Base-by-base conservation (phyloP, 2,329 filamentous ascomycete species). In the Piedraia hortae region DNA sequence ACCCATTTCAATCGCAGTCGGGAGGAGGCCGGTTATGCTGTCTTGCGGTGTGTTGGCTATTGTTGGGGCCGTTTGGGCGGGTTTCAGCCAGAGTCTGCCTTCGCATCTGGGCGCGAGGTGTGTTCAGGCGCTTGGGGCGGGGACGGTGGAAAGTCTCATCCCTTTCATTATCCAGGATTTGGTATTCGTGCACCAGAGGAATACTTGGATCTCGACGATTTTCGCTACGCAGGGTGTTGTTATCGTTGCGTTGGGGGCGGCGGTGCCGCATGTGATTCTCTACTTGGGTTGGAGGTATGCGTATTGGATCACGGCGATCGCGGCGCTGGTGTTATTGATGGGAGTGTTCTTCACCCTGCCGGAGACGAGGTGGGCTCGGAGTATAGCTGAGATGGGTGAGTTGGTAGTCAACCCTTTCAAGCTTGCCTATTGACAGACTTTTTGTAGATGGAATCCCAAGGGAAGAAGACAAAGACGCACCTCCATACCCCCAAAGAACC, bases 161-260 rank as follows among this genome's bases (percentile, higher is more conserved):
- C 37, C 37, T 2, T 35, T 39, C 24, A 33, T 38, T 8, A 29
- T 41, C 3, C 36, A 40, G 20, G 37, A 39, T 13, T 29, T 38
- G 25, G 35, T 38, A 16, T 29, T 31, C 23, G 29, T 37, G 10
- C 37, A 41, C 14, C 32, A 39, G 23, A 29, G 37, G 2, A 41
- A 41, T 21, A 38, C 34, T 1, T 37, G 35, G 24, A 38, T 40
- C 14, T 31, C 26, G 4, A 29, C 27, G 10, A 29, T 39, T 7
- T 41, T 38, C 22, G 34, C 37, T 4, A 29, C 32, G 8, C 37
- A 40, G 17, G 34, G 31, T 20, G 18, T 37, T 11, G 37, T 41
- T 20, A 39, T 41, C 15, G 36, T 41, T 18, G 28, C 19, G 12
- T 26, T 41, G 9, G 37, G 36, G 6, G 33, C 37, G 16, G 34